Base-by-base conservation (phyloP, 2,329 filamentous ascomycete genomes). In the Aspergillus tubingensis region DNA sequence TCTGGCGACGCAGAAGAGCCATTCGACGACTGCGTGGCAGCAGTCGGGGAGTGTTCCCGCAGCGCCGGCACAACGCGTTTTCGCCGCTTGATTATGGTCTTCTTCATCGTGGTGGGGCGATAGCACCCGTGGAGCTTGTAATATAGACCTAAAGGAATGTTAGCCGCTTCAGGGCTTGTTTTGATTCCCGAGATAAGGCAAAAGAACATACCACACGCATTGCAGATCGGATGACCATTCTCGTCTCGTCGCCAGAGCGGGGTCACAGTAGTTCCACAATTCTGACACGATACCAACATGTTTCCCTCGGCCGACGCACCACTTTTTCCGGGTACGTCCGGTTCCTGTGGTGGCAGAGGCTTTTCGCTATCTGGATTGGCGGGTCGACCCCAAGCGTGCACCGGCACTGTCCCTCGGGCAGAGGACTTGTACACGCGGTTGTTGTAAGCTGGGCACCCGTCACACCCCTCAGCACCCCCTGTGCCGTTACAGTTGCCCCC, bases 61-160 rank as follows among this genome's bases (percentile, higher is more conserved):
- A 86, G 80, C 17, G 91, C 92, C 17, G 94, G 93, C 47, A 98
- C 93, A 5, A 98, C 92, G 60, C 95, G 88, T 82, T 98, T 98
- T 62, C 95, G 85, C 63, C 95, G 87, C 78, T 99, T 98, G 75
- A 99, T 99, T 25, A 96, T 91, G 3, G 92, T 90, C 76, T 97
- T 98, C 78, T 98, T 99, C 95, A 99, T 98, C n/a, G 92, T 92
- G 5, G 95, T 91, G 0, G 95, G 95, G 44, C 95, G 86, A 76
- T 97, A 94, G 30, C 92, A 88, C 57, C 93, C 93, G 74, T 99
- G 95, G 2, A 99, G 86, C 77, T 98, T 98, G 80, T 96, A 92
- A 76, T 99, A 99, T 3, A 99, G 81, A 4, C 94, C 92, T 96
- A 48, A 50, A 48, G 51, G 27, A n/a, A 23, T 21, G 56, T 68